Base-by-base conservation (phyloP, 306 rosid genomes). In the Ochetophila trinervis region DNA sequence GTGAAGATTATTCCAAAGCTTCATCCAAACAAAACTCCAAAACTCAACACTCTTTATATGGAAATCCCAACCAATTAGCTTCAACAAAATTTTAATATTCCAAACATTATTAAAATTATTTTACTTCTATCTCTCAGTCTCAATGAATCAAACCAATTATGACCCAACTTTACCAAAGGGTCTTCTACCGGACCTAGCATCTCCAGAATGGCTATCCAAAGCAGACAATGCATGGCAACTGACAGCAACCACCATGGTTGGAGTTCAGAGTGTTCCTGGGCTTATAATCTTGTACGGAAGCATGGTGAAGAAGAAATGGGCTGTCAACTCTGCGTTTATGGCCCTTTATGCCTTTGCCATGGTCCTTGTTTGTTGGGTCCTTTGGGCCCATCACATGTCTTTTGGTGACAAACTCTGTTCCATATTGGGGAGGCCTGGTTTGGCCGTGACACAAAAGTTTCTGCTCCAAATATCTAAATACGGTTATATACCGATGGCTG, bases 171-270 rank as follows among this genome's bases (percentile, higher is more conserved):
- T 53, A 8, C 63, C 71, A 1, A 0, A 7, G 18, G 69, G 57
- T 32, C 67, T 78, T 17, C 1, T 8, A 51, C 72, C 81, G 13
- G 59, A 30, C 10, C 63, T 73, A 3, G 40, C 76, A 44, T 73
- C 80, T 1, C 87, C 84, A 4, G 5, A 4, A 21, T 89, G 96
- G 91, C 56, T 73, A 61, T 83, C 81, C 87, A 87, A 85, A 75
- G 96, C 78, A 13, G 96, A 87, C 83, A 85, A 82, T 36, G 85
- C 77, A 16, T 87, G 95, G 94, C 89, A 84, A 58, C 87, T 87
- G 4, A 83, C 78, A 1, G 85, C 89, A 19, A 76, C 95, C 16
- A 81, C 81, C 8, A 30, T 87, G 79, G 96, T 87, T 24, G 84
- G 85, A 76, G 75, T 85, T 9, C 88, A 87, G 18, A 90, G 84